Base-by-base conservation (phyloP, 179 eudicot species). In the Carnegiea gigantea region DNA sequence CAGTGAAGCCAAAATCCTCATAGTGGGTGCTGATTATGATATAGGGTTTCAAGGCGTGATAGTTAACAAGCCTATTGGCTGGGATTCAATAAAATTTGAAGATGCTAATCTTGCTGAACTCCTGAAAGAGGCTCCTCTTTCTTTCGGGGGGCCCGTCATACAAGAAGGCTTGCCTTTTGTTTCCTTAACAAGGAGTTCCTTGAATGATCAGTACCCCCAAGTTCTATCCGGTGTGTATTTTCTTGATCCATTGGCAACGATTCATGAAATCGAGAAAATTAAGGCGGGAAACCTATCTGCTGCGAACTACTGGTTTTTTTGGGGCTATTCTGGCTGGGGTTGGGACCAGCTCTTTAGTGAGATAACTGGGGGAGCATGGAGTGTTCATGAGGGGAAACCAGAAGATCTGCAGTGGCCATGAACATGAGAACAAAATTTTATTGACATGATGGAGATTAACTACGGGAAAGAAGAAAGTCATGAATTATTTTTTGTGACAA, bases 131-230 rank as follows among this genome's bases (percentile, higher is more conserved):
- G 91, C 92, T 59, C 93, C 88, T 21, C 77, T 95, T 65, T 93
- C 96, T 40, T 88, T 90, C 77, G 98, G 98, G 9, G 98, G 98
- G 6, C 98, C 97, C 23, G 86, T 93, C 14, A 68, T 91, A 75
- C 83, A 80, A 57, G 85, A 78, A 46, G 95, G 85, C 70, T 77
- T 83, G 84, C 95, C 93, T 86, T 89, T 95, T 73, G 90, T 90
- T 87, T 85, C 97, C 40, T 87, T 95, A 81, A 82, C 89, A 36
- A 88, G 60, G 72, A 89, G 76, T 70, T 76, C 54, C 23, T 15
- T 77, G 2, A 77, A 82, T 46, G 75, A 84, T 82, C 84, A 84
- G 64, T 40, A 79, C 43, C 79, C 78, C 10, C 86, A 91, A 92
- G 84, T 92, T 73, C 79, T 90, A 49, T 91, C 93, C n/a, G 83